These are phyloP conservation scores for Pholiota microspora DNA, from an alignment of 768 basidiomycete genomes.

Conservation along the genomic window DNA sequence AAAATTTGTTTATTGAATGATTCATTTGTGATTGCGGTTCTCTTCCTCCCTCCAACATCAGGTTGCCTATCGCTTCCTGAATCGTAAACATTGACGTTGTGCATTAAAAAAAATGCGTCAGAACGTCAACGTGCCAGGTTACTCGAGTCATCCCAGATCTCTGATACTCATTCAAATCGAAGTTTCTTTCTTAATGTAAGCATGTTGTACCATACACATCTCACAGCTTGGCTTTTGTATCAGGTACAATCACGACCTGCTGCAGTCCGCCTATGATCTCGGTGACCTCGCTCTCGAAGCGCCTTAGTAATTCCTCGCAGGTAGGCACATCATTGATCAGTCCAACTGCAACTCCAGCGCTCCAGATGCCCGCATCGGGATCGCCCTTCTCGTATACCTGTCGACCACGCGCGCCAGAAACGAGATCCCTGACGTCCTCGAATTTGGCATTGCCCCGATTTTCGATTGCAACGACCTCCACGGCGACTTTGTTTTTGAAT, in stretches of 20 bases:
- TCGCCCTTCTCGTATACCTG: constrained; percentile 84
- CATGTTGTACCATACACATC: background rate
- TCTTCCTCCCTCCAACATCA: background rate
- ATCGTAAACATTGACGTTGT: background rate
- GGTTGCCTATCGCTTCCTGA: no score
- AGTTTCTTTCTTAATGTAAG: no score
- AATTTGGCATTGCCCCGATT: constrained; percentile 83
- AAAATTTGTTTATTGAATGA: no score
- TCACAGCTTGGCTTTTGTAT: constrained; percentile 38
- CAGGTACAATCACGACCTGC: constrained; percentile 21
- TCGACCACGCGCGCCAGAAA: constrained; percentile 67
- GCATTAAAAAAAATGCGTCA: no score
- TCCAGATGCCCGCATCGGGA: constrained; percentile 86
- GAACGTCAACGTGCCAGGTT: no score
- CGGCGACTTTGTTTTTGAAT: constrained; percentile 79
- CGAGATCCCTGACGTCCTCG: constrained; percentile 76
- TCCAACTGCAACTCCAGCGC: constrained; percentile 60
- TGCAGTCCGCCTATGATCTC: constrained; percentile 54
- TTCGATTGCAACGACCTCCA: constrained; percentile 86
- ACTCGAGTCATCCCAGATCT: no score
- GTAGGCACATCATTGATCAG: constrained; percentile 84
- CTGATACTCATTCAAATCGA: no score
- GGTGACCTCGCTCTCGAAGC: constrained; percentile 76
- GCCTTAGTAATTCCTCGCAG: constrained; percentile 65
- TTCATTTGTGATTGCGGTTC: background rate